Evolutionary conservation across 306 rosid species (phyloP).

Genomic region (Quercus mongolica): DNA sequence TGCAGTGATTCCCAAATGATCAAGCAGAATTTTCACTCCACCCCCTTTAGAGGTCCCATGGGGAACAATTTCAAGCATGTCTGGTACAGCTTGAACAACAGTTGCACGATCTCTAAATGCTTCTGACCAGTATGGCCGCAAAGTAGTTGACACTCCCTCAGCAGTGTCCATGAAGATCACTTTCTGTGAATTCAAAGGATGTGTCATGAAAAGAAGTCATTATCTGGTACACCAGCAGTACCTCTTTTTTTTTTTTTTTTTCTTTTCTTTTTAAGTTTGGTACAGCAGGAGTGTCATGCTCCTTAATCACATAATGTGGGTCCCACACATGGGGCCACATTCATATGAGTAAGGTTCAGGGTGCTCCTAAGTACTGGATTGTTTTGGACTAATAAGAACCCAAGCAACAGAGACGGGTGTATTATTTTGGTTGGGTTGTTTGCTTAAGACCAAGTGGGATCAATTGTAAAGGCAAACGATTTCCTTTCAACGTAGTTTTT

Average conservation of each 20-base stretch:
- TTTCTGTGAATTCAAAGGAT: constrained; percentile 52
- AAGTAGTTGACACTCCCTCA: constrained; percentile 48
- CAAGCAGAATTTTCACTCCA: constrained; percentile 80
- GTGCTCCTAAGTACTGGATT: not conserved
- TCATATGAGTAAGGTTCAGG: not conserved
- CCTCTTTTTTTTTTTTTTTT: not conserved
- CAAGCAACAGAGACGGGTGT: not conserved
- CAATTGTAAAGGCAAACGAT: not conserved
- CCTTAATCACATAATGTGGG: not conserved
- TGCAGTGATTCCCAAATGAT: constrained; percentile 72
- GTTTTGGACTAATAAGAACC: constrained; percentile 10
- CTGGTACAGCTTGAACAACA: constrained; percentile 81
- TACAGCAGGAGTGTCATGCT: not conserved
- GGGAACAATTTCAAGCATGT: constrained; percentile 88
- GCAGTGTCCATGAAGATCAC: constrained; percentile 69
- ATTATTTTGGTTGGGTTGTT: constrained; percentile 4
- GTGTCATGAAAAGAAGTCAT: constrained; percentile 1
- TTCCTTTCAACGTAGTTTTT: not conserved
- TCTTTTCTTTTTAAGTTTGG: not conserved
- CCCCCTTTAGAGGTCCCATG: constrained; percentile 79
- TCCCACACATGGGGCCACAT: not conserved
- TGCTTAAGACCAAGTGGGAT: not conserved
- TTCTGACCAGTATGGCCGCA: constrained; percentile 88
- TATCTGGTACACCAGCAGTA: not conserved
- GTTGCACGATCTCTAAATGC: constrained; percentile 62